Percentiles rank a stretch among this genome's conserved stretches.
phyloP scores from a whole-genome alignment of 2,329 filamentous ascomycete species.

The Aspergillus terreus region DNA sequence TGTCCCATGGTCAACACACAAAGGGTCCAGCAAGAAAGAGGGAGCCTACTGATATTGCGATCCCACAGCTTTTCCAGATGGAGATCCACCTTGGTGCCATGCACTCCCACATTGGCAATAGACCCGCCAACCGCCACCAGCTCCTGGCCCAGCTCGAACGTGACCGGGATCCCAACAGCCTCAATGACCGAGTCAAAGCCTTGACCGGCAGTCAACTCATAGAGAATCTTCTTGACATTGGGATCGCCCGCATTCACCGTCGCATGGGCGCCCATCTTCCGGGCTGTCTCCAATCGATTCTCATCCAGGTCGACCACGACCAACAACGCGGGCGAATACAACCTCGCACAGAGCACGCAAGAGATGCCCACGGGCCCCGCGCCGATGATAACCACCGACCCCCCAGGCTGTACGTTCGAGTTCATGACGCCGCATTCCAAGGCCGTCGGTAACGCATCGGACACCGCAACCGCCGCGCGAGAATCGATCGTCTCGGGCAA shows the following conservation, averaged over 20 bases:
- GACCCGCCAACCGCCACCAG: constrained; percentile 52
- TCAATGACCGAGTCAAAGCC: constrained; percentile 59
- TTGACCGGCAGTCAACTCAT: constrained; percentile 46
- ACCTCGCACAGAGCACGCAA: constrained; percentile 50
- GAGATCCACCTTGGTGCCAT: constrained; percentile 51
- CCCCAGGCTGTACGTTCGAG: constrained; percentile 50
- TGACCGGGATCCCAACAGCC: constrained; percentile 53
- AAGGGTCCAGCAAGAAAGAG: too few relatives aligned
- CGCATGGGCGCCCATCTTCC: constrained; percentile 47
- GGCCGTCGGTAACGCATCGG: constrained; percentile 56
- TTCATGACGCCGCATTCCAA: constrained; percentile 54
- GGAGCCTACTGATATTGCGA: constrained; percentile 48
- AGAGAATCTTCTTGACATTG: constrained; percentile 34
- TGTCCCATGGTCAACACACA: neutral
- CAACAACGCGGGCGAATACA: constrained; percentile 52
- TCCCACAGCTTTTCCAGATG: constrained; percentile 54
- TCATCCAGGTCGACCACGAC: constrained; percentile 53
- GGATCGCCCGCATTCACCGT: constrained; percentile 38
- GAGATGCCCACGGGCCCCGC: constrained; percentile 56
- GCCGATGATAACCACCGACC: constrained; percentile 53
- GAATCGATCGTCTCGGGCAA: constrained; percentile 44
- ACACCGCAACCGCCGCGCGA: constrained; percentile 47
- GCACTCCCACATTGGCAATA: constrained; percentile 58
- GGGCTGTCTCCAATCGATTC: constrained; percentile 46
- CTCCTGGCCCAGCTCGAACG: constrained; percentile 52